phyloP scores from a whole-genome alignment of 2,329 filamentous ascomycete genomes.

The Neopestalotiopsis rosae region DNA sequence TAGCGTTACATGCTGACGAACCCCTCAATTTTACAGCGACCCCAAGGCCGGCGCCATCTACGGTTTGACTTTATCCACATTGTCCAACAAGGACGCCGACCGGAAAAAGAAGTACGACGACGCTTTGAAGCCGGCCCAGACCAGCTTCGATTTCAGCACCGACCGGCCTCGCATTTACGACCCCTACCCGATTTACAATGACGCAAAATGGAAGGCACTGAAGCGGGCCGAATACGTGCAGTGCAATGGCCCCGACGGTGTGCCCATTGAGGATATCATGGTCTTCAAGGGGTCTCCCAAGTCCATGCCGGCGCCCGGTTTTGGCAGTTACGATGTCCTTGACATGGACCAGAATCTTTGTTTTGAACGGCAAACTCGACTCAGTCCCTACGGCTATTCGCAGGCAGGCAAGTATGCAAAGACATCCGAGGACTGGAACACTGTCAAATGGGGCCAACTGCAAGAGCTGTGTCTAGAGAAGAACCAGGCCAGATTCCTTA shows the following conservation, averaged over 20 bases:
- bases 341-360: conserved; percentile 68
- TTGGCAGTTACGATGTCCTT: conserved; percentile 67
- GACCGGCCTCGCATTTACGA: conserved; percentile 64
- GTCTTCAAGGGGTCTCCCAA: conserved; percentile 67
- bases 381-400: conserved; percentile 68
- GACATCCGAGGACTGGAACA: conserved; percentile 61
- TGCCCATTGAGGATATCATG: conserved; percentile 64
- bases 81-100: conserved; percentile 44
- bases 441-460: conserved; percentile 72
- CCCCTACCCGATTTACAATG: conserved; percentile 76
- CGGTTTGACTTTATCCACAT: conserved; percentile 57
- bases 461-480: conserved; percentile 69
- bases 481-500: conserved; percentile 70
- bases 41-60: conserved; percentile 59
- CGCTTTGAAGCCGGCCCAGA: conserved; percentile 37
- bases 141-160: conserved; percentile 44
- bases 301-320: conserved; percentile 62
- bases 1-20: not conserved
- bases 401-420: conserved; percentile 53
- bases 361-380: conserved; percentile 72
- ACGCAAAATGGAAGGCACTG: conserved; percentile 57
- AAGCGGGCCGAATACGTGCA: conserved; percentile 63
- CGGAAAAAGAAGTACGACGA: conserved; percentile 34
- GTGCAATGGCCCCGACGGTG: conserved; percentile 69
- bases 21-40: conserved; percentile 23